Conservation (phyloP, 768 basidiomycete species). For the Pleurotus pulmonarius region DNA sequence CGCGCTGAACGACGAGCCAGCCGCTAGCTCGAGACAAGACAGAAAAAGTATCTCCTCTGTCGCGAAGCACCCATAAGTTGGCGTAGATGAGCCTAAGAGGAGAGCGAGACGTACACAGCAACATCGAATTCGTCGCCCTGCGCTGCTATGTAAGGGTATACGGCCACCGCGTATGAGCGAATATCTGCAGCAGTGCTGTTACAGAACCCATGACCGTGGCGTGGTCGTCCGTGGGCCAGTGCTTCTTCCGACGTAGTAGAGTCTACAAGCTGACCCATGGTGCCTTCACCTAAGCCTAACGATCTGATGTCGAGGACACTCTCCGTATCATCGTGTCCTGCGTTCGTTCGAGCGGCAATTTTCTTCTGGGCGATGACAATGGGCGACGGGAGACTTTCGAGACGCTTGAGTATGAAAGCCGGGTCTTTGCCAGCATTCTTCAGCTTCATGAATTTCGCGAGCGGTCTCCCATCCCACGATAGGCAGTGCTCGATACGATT, state of each 20-base stretch:
- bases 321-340: conserved; percentile 53
- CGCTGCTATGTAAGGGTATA: conserved; percentile 98
- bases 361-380: conserved; percentile 97
- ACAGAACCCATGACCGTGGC: conserved; percentile 3
- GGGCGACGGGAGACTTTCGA: conserved; percentile 94
- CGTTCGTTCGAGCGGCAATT: conserved; percentile 85
- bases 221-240: too few relatives aligned
- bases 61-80: not conserved
- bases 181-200: conserved; percentile 31
- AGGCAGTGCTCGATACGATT: conserved; percentile 89
- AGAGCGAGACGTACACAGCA: conserved; percentile 65
- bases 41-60: conserved; percentile 88
- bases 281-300: conserved; percentile 20
- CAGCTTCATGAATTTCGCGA: conserved; percentile 93
- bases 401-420: conserved; percentile 97
- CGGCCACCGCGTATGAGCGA: conserved; percentile 92
- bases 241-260: conserved; percentile 1
- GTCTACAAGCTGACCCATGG: conserved; percentile 15
- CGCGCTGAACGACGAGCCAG: conserved; percentile 99
- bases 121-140: conserved; percentile 99
- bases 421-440: conserved; percentile 98
- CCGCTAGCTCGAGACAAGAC: conserved; percentile 92
- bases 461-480: conserved; percentile 96
- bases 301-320: conserved; percentile 40
- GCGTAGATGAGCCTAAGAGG: conserved; percentile 7